These are phyloP conservation scores for Fomitopsis pinicola DNA, from an alignment of 1,284 basidiomycete species.

Conservation along the genomic window DNA sequence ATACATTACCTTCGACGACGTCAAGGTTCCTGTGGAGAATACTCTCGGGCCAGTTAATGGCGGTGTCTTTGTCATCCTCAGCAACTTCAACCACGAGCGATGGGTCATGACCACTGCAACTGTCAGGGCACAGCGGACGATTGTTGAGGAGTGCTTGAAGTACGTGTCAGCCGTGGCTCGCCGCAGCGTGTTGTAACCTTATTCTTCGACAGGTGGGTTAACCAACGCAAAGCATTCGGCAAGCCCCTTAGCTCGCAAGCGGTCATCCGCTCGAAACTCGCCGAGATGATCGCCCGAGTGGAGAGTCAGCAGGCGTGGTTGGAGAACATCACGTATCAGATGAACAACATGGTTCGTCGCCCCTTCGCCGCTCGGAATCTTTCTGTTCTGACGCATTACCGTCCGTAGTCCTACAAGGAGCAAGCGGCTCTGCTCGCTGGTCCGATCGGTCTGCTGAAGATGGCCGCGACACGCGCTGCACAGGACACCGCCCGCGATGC, in stretches of 20 bases:
- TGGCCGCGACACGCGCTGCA: conserved; percentile 26
- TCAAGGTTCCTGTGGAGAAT: conserved; percentile 80
- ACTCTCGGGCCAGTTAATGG: conserved; percentile 83
- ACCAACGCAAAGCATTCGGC: conserved; percentile 82
- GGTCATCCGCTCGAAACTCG: conserved; percentile 82
- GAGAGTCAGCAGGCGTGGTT: conserved; percentile 85
- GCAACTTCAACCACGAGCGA: conserved; percentile 73
- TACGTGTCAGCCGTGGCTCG: conserved; percentile 22
- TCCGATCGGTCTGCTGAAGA: conserved; percentile 28
- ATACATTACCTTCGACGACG: conserved; percentile 86
- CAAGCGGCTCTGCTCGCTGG: conserved; percentile 39
- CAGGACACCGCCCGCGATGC: conserved; percentile 38
- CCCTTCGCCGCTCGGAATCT: not conserved
- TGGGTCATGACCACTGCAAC: conserved; percentile 68
- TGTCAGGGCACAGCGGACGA: conserved; percentile 48
- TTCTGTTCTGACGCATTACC: not conserved
- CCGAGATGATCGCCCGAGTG: conserved; percentile 79
- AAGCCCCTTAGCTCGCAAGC: conserved; percentile 81
- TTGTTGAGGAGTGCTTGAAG: conserved; percentile 72
- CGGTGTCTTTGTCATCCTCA: conserved; percentile 77
- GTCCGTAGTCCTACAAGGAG: conserved; percentile 31
- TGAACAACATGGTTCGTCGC: conserved; percentile 74
- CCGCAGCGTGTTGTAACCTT: not conserved
- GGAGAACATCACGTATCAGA: conserved; percentile 88
- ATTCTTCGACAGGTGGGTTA: conserved; percentile 51